Evolutionary conservation across 1,284 basidiomycete species (phyloP), one percentile per base, ranked within the genome.

Genomic region (Agaricales sp.): DNA sequence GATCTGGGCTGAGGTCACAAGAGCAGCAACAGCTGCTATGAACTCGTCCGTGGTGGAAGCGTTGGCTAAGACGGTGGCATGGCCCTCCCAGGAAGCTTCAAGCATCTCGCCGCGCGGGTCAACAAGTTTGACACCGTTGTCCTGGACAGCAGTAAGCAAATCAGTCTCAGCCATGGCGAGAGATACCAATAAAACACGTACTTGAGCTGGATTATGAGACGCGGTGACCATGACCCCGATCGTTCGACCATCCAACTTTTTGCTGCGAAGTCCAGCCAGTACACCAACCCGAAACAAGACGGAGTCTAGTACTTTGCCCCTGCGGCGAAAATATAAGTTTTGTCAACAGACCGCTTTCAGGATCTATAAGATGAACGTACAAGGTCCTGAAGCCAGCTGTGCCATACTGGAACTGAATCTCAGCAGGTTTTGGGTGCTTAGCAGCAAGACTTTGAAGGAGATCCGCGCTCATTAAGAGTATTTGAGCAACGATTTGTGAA

Each of bases 41-140:
- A 99, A 82, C 25, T 82, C 82, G 43, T 81, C 76, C 4, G 84
- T 80, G 16, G 79, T 80, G 11, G 75, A 58, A 18, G 92, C 91
- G 64, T 99, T 99, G 52, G 94, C 89, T n/a, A 99, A 70, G 3
- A 67, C 66, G 3, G 96, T 95, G 18, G 95, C 94, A 62, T 95
- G 80, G 0, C 66, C 63, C 66, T 99, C 96, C 96, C 96, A 99
- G 25, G 89, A 78, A 1, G 87, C 72, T 61, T 95, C 89, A n/a
- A 99, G 78, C 96, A 99, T 99, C 66, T 99, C 96, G n/a, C 96
- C 96, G 12, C 82, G 82, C 14, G 96, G 91, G 68, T 99, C 96
- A 43, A 99, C 92, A 47, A 99, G 80, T 67, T 99, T 99, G 54
- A 98, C 92, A 26, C 96, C 96, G 64, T 99, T 99, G 66, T 99